A percentile compares a stretch with the other conserved stretches of the same genome.
These are phyloP conservation scores for Ramaria rubella DNA, from an alignment of 768 basidiomycete species.

Conservation along the genomic window DNA sequence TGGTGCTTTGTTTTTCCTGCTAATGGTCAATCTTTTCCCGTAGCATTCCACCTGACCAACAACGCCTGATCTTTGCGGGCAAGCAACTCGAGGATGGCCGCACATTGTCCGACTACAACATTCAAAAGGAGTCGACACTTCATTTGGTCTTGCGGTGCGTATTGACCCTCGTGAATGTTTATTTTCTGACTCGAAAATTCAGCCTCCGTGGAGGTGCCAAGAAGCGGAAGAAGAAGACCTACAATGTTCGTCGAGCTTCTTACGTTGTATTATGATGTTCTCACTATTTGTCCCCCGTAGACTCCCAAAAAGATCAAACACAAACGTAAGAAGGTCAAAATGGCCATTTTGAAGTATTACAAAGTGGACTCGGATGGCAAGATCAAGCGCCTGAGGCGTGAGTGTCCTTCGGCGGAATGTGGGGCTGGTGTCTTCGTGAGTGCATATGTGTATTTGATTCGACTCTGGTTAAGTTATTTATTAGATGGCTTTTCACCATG, in stretches of 20 bases:
- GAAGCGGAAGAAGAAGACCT: constrained; percentile 99
- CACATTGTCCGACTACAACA: constrained; percentile 92
- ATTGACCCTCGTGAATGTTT: background rate
- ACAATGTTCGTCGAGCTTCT: constrained; percentile 61
- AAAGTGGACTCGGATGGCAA: constrained; percentile 99
- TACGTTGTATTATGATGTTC: constrained; percentile 11
- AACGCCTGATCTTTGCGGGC: constrained; percentile 97
- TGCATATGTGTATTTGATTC: constrained; percentile 20
- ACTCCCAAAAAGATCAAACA: constrained; percentile 99
- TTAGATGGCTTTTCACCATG: constrained; percentile 97
- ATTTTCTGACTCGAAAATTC: constrained; percentile 5
- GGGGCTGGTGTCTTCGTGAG: constrained; percentile 55
- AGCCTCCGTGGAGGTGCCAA: constrained; percentile 98
- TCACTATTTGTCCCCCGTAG: constrained; percentile 29
- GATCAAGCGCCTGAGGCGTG: constrained; percentile 97
- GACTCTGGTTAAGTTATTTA: constrained; percentile 22
- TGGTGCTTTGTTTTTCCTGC: constrained; percentile 13
- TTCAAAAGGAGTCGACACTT: constrained; percentile 99
- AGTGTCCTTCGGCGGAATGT: constrained; percentile 65
- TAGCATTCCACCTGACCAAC: constrained; percentile 90
- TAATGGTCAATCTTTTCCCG: background rate
- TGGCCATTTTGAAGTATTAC: constrained; percentile 99
- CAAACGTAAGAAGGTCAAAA: constrained; percentile 99
- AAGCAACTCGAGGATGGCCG: constrained; percentile 99
- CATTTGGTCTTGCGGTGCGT: constrained; percentile 70